phyloP scores from a whole-genome alignment of 1,139 yeast species.

The Entelexis paramagnoliae region DNA sequence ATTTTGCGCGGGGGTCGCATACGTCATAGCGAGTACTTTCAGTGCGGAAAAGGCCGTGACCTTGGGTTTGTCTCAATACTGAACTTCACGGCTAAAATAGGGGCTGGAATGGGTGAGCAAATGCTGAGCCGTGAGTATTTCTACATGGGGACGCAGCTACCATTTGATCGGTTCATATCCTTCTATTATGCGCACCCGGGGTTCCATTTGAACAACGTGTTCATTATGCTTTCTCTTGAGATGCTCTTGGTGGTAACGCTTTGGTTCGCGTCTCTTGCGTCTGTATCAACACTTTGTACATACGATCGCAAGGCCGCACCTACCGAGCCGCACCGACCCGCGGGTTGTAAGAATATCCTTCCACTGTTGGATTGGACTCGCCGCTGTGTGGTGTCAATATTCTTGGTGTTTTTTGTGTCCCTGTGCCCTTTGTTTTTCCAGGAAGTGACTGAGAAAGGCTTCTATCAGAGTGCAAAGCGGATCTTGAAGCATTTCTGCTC shows the following conservation, averaged over 20 bases:
- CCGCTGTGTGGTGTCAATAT: conserved; percentile 68
- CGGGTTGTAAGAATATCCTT: conserved; percentile 63
- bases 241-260: conserved; percentile 57
- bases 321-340: conserved; percentile 52
- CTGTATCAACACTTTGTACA: conserved; percentile 35
- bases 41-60: conserved; percentile 89
- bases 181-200: conserved; percentile 91
- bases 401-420: conserved; percentile 74
- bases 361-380: conserved; percentile 76
- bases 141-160: conserved; percentile 67
- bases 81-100: conserved; percentile 79
- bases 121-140: conserved; percentile 74
- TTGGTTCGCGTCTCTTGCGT: conserved; percentile 51
- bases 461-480: conserved; percentile 50
- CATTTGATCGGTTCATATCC: conserved; percentile 69
- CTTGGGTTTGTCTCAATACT: conserved; percentile 76
- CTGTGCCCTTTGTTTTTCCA: conserved; percentile 71
- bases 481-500: conserved; percentile 57
- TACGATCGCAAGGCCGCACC: not conserved
- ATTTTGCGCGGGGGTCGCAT: conserved; percentile 72
- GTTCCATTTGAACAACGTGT: conserved; percentile 71
- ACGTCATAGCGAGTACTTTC: conserved; percentile 78
- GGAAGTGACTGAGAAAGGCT: conserved; percentile 69
- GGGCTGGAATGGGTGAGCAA: conserved; percentile 95
- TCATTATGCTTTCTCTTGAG: conserved; percentile 65